Percentiles rank a stretch among this genome's conserved stretches.
phyloP scores from a whole-genome alignment of 2,329 filamentous ascomycete species.

The Pleomassaria siparia region DNA sequence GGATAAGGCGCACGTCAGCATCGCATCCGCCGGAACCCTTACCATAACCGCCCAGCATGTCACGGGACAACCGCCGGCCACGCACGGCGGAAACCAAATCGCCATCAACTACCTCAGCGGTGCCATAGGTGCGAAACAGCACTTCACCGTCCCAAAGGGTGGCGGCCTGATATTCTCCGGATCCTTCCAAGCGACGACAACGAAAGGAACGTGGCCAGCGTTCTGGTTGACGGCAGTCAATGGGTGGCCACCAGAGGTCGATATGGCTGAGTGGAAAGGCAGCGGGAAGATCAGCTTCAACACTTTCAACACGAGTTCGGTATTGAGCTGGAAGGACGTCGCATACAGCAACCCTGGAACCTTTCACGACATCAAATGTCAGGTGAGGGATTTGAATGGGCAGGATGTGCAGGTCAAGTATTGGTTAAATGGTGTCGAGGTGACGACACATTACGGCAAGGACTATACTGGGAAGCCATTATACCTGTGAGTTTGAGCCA shows the following conservation, averaged over 20 bases:
- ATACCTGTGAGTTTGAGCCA: slow-evolving; percentile 22
- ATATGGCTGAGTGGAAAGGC: slow-evolving; percentile 64
- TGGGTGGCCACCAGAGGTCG: slow-evolving; percentile 62
- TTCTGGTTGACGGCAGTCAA: slow-evolving; percentile 60
- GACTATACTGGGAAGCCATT: slow-evolving; percentile 49
- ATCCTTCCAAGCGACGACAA: slow-evolving; percentile 43
- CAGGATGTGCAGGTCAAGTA: slow-evolving; percentile 57
- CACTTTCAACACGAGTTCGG: slow-evolving; percentile 54
- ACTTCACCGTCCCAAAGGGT: slow-evolving; percentile 43
- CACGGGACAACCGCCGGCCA: slow-evolving; percentile 42
- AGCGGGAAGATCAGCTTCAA: slow-evolving; percentile 59
- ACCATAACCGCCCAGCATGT: slow-evolving; percentile 53
- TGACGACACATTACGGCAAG: slow-evolving; percentile 55
- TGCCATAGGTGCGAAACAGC: slow-evolving; percentile 47
- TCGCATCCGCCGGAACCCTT: slow-evolving; percentile 44
- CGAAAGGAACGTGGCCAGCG: slow-evolving; percentile 57
- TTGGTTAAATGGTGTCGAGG: slow-evolving; percentile 54
- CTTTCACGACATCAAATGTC: slow-evolving; percentile 56
- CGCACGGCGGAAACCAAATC: slow-evolving; percentile 28
- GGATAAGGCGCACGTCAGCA: slow-evolving; percentile 49
- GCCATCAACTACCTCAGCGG: slow-evolving; percentile 58
- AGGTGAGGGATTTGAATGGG: slow-evolving; percentile 56
- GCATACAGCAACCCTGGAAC: slow-evolving; percentile 48
- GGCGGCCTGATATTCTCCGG: slow-evolving; percentile 46
- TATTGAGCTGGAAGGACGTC: slow-evolving; percentile 52